Conservation (phyloP, 441 rosid genomes). For the Rhodomyrtus psidioides region DNA sequence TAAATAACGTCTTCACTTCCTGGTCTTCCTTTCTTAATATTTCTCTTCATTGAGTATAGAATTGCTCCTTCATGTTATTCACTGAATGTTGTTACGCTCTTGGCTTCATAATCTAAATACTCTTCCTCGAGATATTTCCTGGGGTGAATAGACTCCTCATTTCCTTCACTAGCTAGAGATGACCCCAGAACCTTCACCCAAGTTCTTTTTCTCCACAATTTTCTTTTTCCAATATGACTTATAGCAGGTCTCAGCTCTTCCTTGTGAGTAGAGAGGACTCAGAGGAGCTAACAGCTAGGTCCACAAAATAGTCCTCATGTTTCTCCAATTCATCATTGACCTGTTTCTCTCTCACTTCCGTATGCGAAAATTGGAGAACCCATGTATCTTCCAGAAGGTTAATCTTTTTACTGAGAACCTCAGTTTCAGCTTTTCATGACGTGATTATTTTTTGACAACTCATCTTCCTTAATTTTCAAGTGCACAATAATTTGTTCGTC, state of each 20-base stretch:
- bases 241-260: conserved; percentile 80
- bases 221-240: conserved; percentile 52
- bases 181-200: conserved; percentile 53
- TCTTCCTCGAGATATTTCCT: conserved; percentile 89
- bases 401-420: conserved; percentile 79
- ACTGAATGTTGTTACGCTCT: conserved; percentile 88
- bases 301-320: conserved; percentile 74
- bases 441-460: conserved; percentile 68
- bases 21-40: conserved; percentile 31
- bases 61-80: conserved; percentile 83
- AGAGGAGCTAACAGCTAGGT: conserved; percentile 60
- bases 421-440: conserved; percentile 73
- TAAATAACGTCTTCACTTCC: conserved; percentile 73
- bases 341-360: conserved; percentile 64
- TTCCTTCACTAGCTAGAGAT: conserved; percentile 28
- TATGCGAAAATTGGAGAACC: too few relatives aligned
- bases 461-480: conserved; percentile 91
- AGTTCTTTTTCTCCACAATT: conserved; percentile 79
- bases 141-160: conserved; percentile 53
- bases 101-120: conserved; percentile 81
- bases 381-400: conserved; percentile 88
- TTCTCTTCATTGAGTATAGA: conserved; percentile 47
- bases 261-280: conserved; percentile 70
- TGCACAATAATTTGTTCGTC: conserved; percentile 81
- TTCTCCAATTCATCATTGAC: conserved; percentile 70